Evolutionary conservation across 192 early-diverging fungal genomes (phyloP), one percentile per base, ranked within the genome.

Genomic region (Coemansia sp.): DNA sequence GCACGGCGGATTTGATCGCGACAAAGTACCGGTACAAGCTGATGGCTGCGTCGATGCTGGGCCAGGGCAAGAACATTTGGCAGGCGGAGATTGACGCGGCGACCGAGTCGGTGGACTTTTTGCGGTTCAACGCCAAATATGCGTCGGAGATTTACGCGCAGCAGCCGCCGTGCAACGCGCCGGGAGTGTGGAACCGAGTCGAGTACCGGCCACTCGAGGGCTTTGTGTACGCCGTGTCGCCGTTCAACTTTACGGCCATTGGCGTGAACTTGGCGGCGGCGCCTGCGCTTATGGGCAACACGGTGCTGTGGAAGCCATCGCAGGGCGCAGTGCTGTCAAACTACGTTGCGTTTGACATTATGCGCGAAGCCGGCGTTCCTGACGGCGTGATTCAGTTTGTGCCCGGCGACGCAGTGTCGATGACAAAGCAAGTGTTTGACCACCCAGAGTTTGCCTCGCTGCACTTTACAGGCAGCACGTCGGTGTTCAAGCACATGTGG

Each of bases 241-340:
- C 97, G 21, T 98, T 98, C 87, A 98, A 98, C 84, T 98, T 98
- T 75, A 98, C 97, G 39, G 97, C 97, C 60, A 98, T 98, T 73
- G 97, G 93, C 66, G 95, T 90, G 67, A 98, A 98, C 83, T 83
- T 98, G 56, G 89, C 90, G 39, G 84, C 85, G 65, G 94, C 95
- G 3, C 95, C 97, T 5, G 97, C 91, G 21, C 82, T 98, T 70
- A 96, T 98, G 95, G 97, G 96, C 52, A 98, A 97, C 82, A 93
- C 94, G 27, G 90, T 94, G 25, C 82, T 98, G 58, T 98, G 95
- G 95, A 98, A 98, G 85, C 97, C 97, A 7, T 92, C 94, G 43
- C 88, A 90, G 41, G 81, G 84, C 73, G 90, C 94, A 5, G 86
- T 92, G 55, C 89, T 90, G 59, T 93, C 93, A 52, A 97, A 94